Evolutionary conservation across 208 protist genomes (phyloP).

Genomic region (Trypanosoma theileri): DNA sequence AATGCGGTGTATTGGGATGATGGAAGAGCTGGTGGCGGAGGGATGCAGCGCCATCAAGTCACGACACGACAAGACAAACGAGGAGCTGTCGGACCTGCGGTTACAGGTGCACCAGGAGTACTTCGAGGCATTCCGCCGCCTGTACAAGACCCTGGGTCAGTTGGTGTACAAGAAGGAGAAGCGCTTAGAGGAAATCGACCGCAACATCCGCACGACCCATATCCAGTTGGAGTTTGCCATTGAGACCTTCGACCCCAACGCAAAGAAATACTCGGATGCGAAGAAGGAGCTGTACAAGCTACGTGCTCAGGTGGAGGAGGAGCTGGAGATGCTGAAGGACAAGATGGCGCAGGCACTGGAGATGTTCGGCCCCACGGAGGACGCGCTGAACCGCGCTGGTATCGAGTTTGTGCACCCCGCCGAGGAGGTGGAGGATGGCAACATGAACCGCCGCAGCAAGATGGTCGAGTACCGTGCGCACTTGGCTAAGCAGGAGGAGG

Average conservation of each 20-base stretch:
- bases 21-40: slow-evolving; percentile 76
- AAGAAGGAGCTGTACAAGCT: slow-evolving; percentile 79
- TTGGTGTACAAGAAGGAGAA: slow-evolving; percentile 80
- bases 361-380: slow-evolving; percentile 71
- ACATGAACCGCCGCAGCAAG: slow-evolving; percentile 44
- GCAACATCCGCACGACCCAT: slow-evolving; percentile 71
- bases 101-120: slow-evolving; percentile 72
- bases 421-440: slow-evolving; percentile 51
- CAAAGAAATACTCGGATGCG: slow-evolving; percentile 66
- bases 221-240: slow-evolving; percentile 75
- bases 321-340: slow-evolving; percentile 49
- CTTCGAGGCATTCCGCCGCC: slow-evolving; percentile 63
- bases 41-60: slow-evolving; percentile 67
- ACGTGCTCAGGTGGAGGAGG: slow-evolving; percentile 62
- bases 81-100: slow-evolving; percentile 56
- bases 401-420: slow-evolving; percentile 67
- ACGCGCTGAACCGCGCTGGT: slow-evolving; percentile 65
- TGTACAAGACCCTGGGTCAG: slow-evolving; percentile 79
- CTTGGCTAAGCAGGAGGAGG: slow-evolving; percentile 57
- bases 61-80: slow-evolving; percentile 74
- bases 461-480: slow-evolving; percentile 55
- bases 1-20: slow-evolving; percentile 61
- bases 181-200: slow-evolving; percentile 75
- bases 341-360: slow-evolving; percentile 56
- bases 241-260: slow-evolving; percentile 76